These are phyloP conservation scores for Chalaropsis thielavioides DNA, from an alignment of 2,329 filamentous ascomycete species.

Conservation along the genomic window DNA sequence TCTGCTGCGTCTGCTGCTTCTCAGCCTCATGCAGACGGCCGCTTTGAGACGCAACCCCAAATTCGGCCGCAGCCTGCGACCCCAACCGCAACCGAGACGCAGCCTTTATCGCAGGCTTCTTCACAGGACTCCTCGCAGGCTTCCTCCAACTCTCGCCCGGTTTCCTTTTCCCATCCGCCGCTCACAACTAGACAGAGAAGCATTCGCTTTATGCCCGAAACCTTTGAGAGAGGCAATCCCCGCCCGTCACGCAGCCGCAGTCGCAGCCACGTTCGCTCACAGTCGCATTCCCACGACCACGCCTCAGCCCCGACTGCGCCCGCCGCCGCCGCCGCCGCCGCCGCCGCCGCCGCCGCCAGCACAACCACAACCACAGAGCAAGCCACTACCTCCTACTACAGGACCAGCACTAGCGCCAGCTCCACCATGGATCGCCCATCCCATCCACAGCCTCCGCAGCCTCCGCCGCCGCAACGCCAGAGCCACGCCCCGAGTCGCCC, in stretches of 20 bases:
- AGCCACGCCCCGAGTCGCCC: background rate
- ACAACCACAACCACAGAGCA: background rate
- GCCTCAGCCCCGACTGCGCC: background rate
- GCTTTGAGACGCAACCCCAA: background rate
- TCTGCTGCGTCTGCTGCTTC: too few species aligned
- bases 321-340: background rate
- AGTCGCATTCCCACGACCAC: background rate
- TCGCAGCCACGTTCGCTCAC: background rate
- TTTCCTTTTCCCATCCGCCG: background rate
- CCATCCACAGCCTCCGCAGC: background rate
- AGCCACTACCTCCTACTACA: background rate
- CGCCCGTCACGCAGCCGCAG: background rate
- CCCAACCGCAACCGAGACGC: background rate
- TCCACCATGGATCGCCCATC: background rate
- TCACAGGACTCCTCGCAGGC: background rate
- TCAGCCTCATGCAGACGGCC: background rate
- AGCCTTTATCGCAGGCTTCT: background rate
- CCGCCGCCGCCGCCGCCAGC: background rate
- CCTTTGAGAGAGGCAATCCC: background rate
- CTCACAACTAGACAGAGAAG: background rate
- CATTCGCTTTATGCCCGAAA: conserved; percentile 1
- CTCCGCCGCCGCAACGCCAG: background rate
- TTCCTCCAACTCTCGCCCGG: background rate
- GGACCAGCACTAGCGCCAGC: background rate
- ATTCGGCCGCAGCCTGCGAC: background rate